Percentiles rank a stretch among this genome's conserved stretches.
phyloP scores from a whole-genome alignment of 441 rosid species.

The Francoa sonchifolia region DNA sequence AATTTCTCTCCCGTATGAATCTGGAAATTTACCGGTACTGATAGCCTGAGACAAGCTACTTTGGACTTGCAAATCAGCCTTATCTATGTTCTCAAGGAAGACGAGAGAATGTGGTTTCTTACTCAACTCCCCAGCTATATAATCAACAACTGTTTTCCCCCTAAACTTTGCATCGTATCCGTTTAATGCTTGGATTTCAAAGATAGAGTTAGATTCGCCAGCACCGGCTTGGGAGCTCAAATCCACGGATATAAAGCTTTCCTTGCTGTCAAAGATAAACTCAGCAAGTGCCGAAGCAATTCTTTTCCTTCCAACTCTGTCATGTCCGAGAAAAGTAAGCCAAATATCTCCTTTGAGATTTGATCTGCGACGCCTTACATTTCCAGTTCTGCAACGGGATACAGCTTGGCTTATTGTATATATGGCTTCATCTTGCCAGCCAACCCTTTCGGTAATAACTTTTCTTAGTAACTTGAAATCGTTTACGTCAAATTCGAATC shows the following conservation, averaged over 20 bases:
- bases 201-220: slow-evolving; percentile 13
- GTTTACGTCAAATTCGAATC: slow-evolving; percentile 13
- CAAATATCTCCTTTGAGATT: slow-evolving; percentile 36
- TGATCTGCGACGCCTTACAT: slow-evolving; percentile 9
- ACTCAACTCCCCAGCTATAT: slow-evolving; percentile 40
- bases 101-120: slow-evolving; percentile 41
- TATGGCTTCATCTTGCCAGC: slow-evolving; percentile 61
- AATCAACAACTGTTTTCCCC: slow-evolving; percentile 48
- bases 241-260: slow-evolving; percentile 38
- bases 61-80: slow-evolving; percentile 45
- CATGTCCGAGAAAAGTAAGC: slow-evolving; percentile 75
- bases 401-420: slow-evolving; percentile 30
- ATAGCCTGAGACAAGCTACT: slow-evolving; percentile 40
- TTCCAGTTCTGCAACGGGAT: slow-evolving; percentile 25
- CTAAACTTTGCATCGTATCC: slow-evolving; percentile 27
- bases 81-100: slow-evolving; percentile 61
- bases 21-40: slow-evolving; percentile 44
- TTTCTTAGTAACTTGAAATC: slow-evolving; percentile 44
- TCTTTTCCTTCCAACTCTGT: slow-evolving; percentile 49
- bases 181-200: slow-evolving; percentile 16
- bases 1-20: slow-evolving; percentile 50
- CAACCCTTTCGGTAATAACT: slow-evolving; percentile 37
- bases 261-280: slow-evolving; percentile 30
- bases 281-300: slow-evolving; percentile 58
- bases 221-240: slow-evolving; percentile 29